Evolutionary conservation across 1,139 yeast genomes (phyloP).

Genomic region (Hansenula lynferdii): DNA sequence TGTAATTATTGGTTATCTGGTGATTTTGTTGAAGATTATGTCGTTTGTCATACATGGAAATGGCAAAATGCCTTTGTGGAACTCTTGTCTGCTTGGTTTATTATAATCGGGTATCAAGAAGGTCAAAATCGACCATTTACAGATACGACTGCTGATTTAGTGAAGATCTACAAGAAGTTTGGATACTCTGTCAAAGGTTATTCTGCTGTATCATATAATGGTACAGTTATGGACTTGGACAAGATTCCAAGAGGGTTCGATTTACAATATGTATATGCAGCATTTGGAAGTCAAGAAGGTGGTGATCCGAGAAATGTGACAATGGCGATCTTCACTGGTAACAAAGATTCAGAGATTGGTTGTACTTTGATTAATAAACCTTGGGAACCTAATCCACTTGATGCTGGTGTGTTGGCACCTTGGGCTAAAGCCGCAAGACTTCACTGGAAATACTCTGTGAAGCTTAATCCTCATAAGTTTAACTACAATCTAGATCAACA

Average conservation of each 20-base stretch:
- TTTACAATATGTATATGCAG: conserved; percentile 1
- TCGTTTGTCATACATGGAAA: background rate
- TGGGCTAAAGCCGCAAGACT: too few species aligned
- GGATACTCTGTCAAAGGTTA: background rate
- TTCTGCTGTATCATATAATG: conserved; percentile 1
- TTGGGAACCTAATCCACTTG: background rate
- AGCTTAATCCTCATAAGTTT: conserved; percentile 1
- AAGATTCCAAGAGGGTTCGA: conserved; percentile 1
- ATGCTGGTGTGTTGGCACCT: background rate
- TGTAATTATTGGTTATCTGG: background rate
- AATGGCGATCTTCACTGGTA: conserved; percentile 5
- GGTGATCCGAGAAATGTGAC: background rate
- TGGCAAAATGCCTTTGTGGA: background rate
- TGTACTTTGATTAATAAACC: conserved; percentile 4
- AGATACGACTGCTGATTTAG: background rate
- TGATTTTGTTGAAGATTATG: background rate
- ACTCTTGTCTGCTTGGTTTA: background rate
- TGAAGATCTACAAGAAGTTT: background rate
- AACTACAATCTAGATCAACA: conserved; percentile 1
- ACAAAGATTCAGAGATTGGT: conserved; percentile 3
- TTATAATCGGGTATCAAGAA: conserved; percentile 1
- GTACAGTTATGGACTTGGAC: conserved; percentile 1
- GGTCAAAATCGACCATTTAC: background rate
- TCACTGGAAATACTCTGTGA: conserved; percentile 2
- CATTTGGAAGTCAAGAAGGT: background rate